Evolutionary conservation across 139 green algal genomes (phyloP).

Genomic region (Tetraselmis striata): DNA sequence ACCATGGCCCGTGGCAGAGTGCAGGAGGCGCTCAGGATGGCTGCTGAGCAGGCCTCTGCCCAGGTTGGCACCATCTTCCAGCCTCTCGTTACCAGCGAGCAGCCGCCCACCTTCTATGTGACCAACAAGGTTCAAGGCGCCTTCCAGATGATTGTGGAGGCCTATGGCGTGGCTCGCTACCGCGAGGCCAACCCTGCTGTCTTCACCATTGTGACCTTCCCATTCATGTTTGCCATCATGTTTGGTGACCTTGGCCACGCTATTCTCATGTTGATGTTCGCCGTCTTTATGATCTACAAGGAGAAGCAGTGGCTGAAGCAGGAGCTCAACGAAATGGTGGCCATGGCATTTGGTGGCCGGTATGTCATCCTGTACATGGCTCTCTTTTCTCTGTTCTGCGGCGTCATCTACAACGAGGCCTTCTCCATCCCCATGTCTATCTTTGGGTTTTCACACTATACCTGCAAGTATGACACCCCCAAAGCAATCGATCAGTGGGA

Average conservation of each 20-base stretch:
- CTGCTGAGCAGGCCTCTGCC: constrained; percentile 26
- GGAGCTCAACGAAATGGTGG: constrained; percentile 81
- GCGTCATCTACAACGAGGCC: constrained; percentile 96
- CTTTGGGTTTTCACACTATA: constrained; percentile 55
- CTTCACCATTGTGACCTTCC: constrained; percentile 97
- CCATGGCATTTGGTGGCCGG: constrained; percentile 86
- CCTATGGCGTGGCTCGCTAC: constrained; percentile 93
- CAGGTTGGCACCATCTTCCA: constrained; percentile 86
- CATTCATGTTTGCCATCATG: constrained; percentile 99
- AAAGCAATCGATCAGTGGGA: neutral
- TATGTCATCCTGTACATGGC: constrained; percentile 97
- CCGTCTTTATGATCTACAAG: constrained; percentile 65
- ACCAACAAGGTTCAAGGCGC: constrained; percentile 83
- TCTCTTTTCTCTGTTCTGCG: constrained; percentile 93
- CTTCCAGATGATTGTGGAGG: constrained; percentile 88
- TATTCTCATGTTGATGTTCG: constrained; percentile 77
- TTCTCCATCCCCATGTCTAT: constrained; percentile 91
- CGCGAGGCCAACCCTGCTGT: constrained; percentile 90
- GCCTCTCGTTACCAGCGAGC: constrained; percentile 72
- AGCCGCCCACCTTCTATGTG: constrained; percentile 86
- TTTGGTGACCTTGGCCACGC: constrained; percentile 97
- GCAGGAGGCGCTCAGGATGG: constrained; percentile 57
- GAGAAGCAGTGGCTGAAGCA: constrained; percentile 70
- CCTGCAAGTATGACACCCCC: constrained; percentile 16
- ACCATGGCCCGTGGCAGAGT: constrained; percentile 38